Evolutionary conservation across 768 basidiomycete genomes (phyloP).

Genomic region (Tulasnella sp.): DNA sequence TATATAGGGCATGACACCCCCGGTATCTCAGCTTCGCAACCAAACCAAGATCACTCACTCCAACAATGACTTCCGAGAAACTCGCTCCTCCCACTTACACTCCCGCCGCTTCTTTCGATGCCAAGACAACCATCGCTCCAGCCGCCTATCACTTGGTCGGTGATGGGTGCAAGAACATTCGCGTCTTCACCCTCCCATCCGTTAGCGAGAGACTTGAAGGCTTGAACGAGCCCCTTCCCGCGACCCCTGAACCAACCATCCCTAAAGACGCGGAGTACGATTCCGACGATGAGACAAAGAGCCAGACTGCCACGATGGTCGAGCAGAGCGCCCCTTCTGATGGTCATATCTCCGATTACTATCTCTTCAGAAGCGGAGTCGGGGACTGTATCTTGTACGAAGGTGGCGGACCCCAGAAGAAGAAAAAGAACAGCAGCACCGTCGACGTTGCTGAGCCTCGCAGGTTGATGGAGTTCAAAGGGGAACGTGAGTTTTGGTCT

Average conservation of each 20-base stretch:
- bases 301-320: constrained; percentile 8
- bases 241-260: neutral
- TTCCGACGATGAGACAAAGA: neutral
- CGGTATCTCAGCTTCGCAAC: neutral
- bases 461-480: constrained; percentile 1
- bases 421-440: neutral
- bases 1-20: neutral
- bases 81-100: neutral
- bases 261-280: neutral
- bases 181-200: neutral
- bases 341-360: neutral
- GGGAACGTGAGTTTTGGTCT: neutral
- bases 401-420: neutral
- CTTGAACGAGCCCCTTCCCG: neutral
- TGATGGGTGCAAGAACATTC: neutral
- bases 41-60: neutral
- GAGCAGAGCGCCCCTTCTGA: neutral
- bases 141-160: neutral
- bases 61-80: constrained; percentile 9
- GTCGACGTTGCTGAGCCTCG: neutral
- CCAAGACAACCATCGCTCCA: neutral
- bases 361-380: neutral
- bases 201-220: neutral
- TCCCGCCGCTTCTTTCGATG: neutral
- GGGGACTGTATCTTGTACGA: neutral